phyloP scores from a whole-genome alignment of 1,284 basidiomycete species.

The Cerrena zonata region DNA sequence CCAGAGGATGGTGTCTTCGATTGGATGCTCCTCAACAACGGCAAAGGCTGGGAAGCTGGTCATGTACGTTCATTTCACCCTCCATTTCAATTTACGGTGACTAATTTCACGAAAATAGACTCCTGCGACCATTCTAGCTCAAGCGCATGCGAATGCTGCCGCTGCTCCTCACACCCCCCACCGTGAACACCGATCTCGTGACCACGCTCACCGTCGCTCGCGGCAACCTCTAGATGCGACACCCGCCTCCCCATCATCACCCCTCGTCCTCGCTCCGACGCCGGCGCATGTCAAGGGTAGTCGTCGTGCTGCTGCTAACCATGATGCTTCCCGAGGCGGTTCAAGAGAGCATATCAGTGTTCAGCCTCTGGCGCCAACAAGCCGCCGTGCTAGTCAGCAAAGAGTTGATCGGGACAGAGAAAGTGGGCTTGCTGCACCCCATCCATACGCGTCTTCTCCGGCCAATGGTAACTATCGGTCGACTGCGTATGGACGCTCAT shows the following conservation, averaged over 20 bases:
- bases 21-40: conserved; percentile 92
- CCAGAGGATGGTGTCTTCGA: conserved; percentile 57
- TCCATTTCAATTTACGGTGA: conserved; percentile 6
- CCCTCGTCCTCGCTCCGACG: conserved; percentile 56
- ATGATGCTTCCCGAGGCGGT: conserved; percentile 38
- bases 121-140: conserved; percentile 40
- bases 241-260: conserved; percentile 39
- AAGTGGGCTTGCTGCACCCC: conserved; percentile 45
- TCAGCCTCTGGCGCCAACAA: conserved; percentile 55
- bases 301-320: conserved; percentile 38
- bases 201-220: conserved; percentile 47
- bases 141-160: conserved; percentile 48
- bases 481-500: conserved; percentile 49
- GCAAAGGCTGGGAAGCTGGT: conserved; percentile 84
- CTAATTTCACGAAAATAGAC: conserved; percentile 29
- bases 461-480: conserved; percentile 49
- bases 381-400: conserved; percentile 60
- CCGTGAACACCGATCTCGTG: conserved; percentile 49
- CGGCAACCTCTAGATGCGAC: conserved; percentile 52
- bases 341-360: conserved; percentile 48
- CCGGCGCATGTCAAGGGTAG: conserved; percentile 56
- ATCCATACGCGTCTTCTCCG: conserved; percentile 64
- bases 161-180: conserved; percentile 46
- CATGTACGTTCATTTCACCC: conserved; percentile 52
- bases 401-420: conserved; percentile 36